Base-by-base conservation (phyloP, 805 yeast species). In the Clavispora asparagi region DNA sequence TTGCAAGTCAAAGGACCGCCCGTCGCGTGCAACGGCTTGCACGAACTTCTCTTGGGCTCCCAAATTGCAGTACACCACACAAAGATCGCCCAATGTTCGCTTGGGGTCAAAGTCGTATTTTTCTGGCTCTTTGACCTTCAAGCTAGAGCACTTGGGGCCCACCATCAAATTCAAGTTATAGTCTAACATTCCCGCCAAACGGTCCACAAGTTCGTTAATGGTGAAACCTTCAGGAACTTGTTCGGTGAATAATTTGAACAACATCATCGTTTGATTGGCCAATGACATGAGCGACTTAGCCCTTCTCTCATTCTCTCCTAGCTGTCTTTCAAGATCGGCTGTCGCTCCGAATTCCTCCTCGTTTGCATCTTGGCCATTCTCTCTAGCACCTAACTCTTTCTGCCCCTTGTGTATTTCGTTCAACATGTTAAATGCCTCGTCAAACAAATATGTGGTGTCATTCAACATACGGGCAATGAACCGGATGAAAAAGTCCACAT, bases 161-260 rank as follows among this genome's bases (percentile, higher is more conserved):
- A 90, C 97, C 65, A 94, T 73, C n/a, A 92, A 89, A 42, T 82
- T 86, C 50, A 94, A 71, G 62, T 94, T 94, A 67, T 91, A 92
- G 68, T 94, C 86, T 62, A 94, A 73, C 99, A 94, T 94, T 40
- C 96, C 90, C 0, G 99, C 96, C 51, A 94, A 72, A 64, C 99
- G 78, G 57, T 90, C 96, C 37, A 92, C 96, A 58, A 94, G 83
- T 65, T 94, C 99, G 1, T 87, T 81, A 38, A 88, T 85, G 4
- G 82, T 81, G 67, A 94, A 94, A 0, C 96, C 92, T 43, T 71
- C 74, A 8, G 98, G 97, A 9, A 88, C 87, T 51, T 92, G 92
- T 48, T 79, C 74, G 0, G 98, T 89, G 61, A 91, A 94, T 41
- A 90, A 67, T 53, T 81, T 83, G 58, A 94, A 85, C 52, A 94